Evolutionary conservation across 495 filamentous ascomycete genomes (phyloP).

Genomic region (Tuber brumale): DNA sequence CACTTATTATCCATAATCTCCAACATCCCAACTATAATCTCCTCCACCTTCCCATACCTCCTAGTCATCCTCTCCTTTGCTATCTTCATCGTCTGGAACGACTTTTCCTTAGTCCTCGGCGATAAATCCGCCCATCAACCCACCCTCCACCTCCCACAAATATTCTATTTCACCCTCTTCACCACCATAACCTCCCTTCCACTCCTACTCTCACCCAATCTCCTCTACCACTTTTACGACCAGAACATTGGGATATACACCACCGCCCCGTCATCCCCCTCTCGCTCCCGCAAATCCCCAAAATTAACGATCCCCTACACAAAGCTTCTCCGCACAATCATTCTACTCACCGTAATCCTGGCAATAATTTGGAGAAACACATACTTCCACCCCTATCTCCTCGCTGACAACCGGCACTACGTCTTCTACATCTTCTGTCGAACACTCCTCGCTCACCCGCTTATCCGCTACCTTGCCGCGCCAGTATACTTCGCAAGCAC

Average conservation of each 20-base stretch:
- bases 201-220: conserved; percentile 53
- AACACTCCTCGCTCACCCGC: conserved; percentile 58
- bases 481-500: conserved; percentile 57
- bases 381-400: conserved; percentile 87
- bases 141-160: conserved; percentile 79
- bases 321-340: conserved; percentile 27
- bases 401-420: conserved; percentile 95
- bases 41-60: conserved; percentile 59
- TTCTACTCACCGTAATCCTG: conserved; percentile 48
- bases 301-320: conserved; percentile 5
- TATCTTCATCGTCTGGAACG: conserved; percentile 75
- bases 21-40: conserved; percentile 48
- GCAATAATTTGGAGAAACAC: conserved; percentile 72
- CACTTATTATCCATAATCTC: conserved; percentile 56
- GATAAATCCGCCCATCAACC: conserved; percentile 92
- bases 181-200: conserved; percentile 83
- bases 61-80: conserved; percentile 62
- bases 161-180: conserved; percentile 92
- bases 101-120: conserved; percentile 79
- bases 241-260: conserved; percentile 38
- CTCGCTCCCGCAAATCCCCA: conserved; percentile 4
- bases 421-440: conserved; percentile 93
- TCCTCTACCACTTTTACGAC: conserved; percentile 43
- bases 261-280: conserved; percentile 22
- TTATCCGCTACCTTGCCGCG: conserved; percentile 61